Percentiles rank a stretch among this genome's conserved stretches.
Conservation (phyloP, 495 filamentous ascomycete genomes). For the Penicillium desertorum region DNA sequence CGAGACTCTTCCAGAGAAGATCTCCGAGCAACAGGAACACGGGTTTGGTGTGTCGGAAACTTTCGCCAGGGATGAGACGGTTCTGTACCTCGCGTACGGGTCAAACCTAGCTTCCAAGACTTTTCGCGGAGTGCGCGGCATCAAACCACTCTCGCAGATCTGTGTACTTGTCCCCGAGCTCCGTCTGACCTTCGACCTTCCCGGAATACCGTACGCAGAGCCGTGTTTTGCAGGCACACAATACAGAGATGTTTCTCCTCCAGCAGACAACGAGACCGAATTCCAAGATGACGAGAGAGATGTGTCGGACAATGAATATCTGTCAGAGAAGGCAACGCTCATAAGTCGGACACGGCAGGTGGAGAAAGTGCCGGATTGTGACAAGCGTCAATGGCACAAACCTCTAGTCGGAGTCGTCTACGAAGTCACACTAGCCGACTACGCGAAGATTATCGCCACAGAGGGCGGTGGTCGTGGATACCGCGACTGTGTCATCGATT, state of each 20-base stretch:
- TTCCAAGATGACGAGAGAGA: slow-evolving; percentile 16
- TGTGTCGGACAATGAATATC: slow-evolving; percentile 15
- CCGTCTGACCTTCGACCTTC: slow-evolving; percentile 76
- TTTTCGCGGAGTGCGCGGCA: slow-evolving; percentile 72
- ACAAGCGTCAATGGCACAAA: slow-evolving; percentile 63
- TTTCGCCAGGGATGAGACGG: slow-evolving; percentile 43
- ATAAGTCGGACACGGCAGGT: slow-evolving; percentile 16
- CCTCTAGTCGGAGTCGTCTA: slow-evolving; percentile 92
- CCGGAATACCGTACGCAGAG: slow-evolving; percentile 82
- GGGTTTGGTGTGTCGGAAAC: slow-evolving; percentile 3
- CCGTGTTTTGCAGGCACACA: slow-evolving; percentile 88
- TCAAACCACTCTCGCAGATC: slow-evolving; percentile 73
- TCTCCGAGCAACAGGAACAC: slow-evolving; percentile 18
- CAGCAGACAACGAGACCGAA: slow-evolving; percentile 12
- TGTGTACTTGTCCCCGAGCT: slow-evolving; percentile 79
- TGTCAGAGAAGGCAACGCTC: slow-evolving; percentile 37
- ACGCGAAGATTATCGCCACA: slow-evolving; percentile 79
- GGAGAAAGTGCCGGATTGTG: slow-evolving; percentile 27
- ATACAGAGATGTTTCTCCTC: slow-evolving; percentile 46
- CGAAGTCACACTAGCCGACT: slow-evolving; percentile 81
- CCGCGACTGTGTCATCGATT: slow-evolving; percentile 75
- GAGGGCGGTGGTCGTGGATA: slow-evolving; percentile 86
- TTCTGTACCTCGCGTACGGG: slow-evolving; percentile 94
- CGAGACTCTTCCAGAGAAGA: slow-evolving; percentile 29
- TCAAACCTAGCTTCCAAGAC: slow-evolving; percentile 79